Evolutionary conservation across 1,284 basidiomycete genomes (phyloP), one percentile per base, ranked within the genome.

Genomic region (Marasmius sp.): DNA sequence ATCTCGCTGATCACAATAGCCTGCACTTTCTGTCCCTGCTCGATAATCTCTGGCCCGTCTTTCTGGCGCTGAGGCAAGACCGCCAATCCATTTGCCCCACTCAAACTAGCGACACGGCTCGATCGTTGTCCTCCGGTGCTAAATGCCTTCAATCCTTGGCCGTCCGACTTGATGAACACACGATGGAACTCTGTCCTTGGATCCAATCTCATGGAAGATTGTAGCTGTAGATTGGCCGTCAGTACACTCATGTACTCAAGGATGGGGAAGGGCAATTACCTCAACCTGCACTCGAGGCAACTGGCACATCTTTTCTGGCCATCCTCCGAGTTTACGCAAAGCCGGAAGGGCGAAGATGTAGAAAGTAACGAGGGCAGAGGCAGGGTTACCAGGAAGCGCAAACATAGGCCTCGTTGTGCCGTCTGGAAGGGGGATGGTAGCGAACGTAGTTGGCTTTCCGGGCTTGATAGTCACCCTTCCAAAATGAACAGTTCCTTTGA

Each of bases 321-420:
- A 91, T 0, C 92, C 92, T 7, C 88, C 89, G 59, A 95, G 72
- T 65, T 79, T 84, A 62, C 94, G 79, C 58, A 96, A 74, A 6
- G 91, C 89, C 3, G 94, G 94, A 0, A 95, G 72, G 9, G 94
- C 93, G 70, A 95, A 95, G 6, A 95, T 72, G 70, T 93, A 85
- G 74, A 95, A 95, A 14, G 88, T 93, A 2, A 95, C 93, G n/a
- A 95, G 79, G 9, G 94, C 94, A 6, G 87, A 89, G 0, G 94
- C 94, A 0, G 94, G 94, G 71, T 95, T 95, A 1, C 94, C 94
- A 0, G 94, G 94, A 0, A 96, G 81, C 0, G 92, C 93, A 69
- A 96, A 95, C 4, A 94, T 69, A 5, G 88, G 85, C 65, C 87
- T 89, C n/a, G 64, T 66, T 22, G 68, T 71, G 34, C 66, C 74